Evolutionary conservation across 495 filamentous ascomycete species (phyloP).

Genomic region (Acidiella bohemica): DNA sequence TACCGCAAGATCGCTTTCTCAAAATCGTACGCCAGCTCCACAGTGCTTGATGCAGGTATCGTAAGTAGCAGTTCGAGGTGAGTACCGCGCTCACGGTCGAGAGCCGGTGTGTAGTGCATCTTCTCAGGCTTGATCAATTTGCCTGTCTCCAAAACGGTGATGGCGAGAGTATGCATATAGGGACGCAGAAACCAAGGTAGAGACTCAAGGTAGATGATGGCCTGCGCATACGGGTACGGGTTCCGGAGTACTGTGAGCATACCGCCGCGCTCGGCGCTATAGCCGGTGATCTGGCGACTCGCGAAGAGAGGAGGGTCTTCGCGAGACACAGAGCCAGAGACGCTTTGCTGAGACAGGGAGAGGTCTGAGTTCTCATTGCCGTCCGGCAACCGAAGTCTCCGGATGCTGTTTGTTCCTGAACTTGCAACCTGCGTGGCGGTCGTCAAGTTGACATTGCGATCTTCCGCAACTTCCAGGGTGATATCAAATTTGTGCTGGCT

Average conservation of each 20-base stretch:
- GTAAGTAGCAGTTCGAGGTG: conserved; percentile 77
- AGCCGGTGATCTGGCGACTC: conserved; percentile 80
- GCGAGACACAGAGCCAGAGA: conserved; percentile 37
- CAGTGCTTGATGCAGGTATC: conserved; percentile 65
- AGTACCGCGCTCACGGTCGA: conserved; percentile 79
- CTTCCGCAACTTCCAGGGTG: conserved; percentile 64
- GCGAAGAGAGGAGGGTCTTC: conserved; percentile 62
- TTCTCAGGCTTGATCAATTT: conserved; percentile 43
- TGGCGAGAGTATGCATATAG: conserved; percentile 79
- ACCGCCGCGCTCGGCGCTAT: conserved; percentile 85
- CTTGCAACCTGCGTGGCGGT: conserved; percentile 27
- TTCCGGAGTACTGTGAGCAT: conserved; percentile 84
- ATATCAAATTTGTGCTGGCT: conserved; percentile 37
- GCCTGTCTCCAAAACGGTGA: conserved; percentile 19
- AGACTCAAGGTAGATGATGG: conserved; percentile 85
- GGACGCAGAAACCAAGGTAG: conserved; percentile 97
- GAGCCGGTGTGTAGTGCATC: conserved; percentile 80
- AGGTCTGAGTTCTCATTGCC: conserved; percentile 32
- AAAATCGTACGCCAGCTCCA: conserved; percentile 86
- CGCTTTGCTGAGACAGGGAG: conserved; percentile 50
- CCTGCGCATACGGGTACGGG: conserved; percentile 56
- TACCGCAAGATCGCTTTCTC: conserved; percentile 93
- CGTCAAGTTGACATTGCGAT: conserved; percentile 49
- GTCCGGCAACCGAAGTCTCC: not conserved
- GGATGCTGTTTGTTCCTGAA: not conserved